Conservation (phyloP, 139 green algal genomes). For the Volvox africanus region DNA sequence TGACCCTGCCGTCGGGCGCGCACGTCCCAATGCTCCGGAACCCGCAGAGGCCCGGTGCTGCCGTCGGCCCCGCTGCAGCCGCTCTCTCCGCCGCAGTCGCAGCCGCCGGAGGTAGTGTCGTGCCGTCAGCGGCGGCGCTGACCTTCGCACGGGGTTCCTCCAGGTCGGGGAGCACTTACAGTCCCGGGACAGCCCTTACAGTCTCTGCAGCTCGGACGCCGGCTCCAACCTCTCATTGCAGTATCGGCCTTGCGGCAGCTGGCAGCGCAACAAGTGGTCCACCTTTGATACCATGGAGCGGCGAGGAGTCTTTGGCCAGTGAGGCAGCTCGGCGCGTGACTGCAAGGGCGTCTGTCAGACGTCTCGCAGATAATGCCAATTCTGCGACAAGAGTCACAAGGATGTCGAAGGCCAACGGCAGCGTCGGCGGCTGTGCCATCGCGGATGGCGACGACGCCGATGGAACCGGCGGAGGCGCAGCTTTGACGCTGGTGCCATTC, state of each 20-base stretch:
- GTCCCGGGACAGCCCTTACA: not conserved
- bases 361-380: not conserved
- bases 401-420: not conserved
- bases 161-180: not conserved
- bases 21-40: constrained; percentile 32
- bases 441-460: not conserved
- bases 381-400: not conserved
- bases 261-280: too few relatives aligned
- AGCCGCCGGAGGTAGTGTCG: too few relatives aligned
- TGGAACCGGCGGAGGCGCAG: not conserved
- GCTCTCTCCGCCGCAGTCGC: not conserved
- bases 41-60: not conserved
- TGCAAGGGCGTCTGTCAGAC: not conserved
- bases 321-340: not conserved
- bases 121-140: not conserved
- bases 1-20: constrained; percentile 33
- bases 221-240: not conserved
- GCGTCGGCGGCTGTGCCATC: not conserved
- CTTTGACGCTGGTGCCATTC: not conserved
- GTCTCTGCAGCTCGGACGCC: too few relatives aligned
- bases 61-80: not conserved
- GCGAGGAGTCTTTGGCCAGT: not conserved
- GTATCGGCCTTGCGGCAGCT: too few relatives aligned
- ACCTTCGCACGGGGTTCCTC: not conserved
- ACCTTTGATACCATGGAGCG: not conserved